Conservation (phyloP, 352 stramenopile species). For the Pythium pyrilobum region DNA sequence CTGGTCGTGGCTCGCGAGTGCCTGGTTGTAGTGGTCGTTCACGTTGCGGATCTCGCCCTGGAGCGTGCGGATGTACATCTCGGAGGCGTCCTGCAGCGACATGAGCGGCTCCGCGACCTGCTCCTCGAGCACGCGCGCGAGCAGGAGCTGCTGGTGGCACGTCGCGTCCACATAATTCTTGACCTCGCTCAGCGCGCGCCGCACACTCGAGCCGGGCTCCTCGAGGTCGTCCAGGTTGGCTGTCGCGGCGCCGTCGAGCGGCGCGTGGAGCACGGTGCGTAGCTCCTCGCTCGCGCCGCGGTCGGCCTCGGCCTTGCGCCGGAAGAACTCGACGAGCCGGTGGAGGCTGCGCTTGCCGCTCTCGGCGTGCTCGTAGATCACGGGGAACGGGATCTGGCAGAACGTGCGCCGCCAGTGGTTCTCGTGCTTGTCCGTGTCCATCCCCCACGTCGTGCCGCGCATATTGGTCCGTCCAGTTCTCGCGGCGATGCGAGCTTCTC, state of each 20-base stretch:
- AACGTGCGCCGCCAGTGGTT: constrained; percentile 86
- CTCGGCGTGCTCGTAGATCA: constrained; percentile 79
- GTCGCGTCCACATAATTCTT: constrained; percentile 54
- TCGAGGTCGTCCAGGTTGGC: constrained; percentile 54
- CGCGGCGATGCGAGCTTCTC: background rate
- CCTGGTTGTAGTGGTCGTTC: constrained; percentile 60
- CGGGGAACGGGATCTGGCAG: constrained; percentile 74
- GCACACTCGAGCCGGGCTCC: constrained; percentile 58
- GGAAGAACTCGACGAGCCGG: constrained; percentile 67
- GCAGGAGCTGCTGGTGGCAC: constrained; percentile 62
- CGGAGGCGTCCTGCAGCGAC: constrained; percentile 68
- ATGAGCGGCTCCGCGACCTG: constrained; percentile 74
- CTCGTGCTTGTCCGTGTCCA: constrained; percentile 54
- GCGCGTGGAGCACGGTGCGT: constrained; percentile 34
- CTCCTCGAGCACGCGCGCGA: constrained; percentile 76
- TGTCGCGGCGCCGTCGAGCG: constrained; percentile 17
- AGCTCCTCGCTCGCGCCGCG: constrained; percentile 57
- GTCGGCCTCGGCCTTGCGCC: constrained; percentile 57
- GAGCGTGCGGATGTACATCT: constrained; percentile 76
- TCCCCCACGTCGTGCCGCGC: constrained; percentile 25
- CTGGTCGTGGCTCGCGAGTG: constrained; percentile 33
- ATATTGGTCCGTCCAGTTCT: constrained; percentile 2
- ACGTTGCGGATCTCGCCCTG: constrained; percentile 72
- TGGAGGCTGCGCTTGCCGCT: constrained; percentile 72
- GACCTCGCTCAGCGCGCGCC: constrained; percentile 52